Percentiles rank a stretch among this genome's conserved stretches.
Evolutionary conservation across 768 basidiomycete genomes (phyloP).

Genomic region (Mrakia frigida): DNA sequence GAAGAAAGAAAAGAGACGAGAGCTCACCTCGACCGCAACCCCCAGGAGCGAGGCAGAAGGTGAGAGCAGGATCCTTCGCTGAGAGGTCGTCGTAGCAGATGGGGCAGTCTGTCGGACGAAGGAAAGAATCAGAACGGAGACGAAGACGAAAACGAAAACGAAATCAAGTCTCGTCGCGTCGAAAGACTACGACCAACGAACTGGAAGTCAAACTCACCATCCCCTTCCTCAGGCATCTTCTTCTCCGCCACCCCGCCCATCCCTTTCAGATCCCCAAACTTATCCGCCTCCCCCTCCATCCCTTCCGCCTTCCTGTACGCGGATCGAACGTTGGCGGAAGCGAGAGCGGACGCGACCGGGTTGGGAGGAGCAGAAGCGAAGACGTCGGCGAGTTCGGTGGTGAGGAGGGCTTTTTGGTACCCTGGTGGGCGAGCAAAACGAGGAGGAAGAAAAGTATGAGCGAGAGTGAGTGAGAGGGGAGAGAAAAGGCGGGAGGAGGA

Average conservation of each 20-base stretch:
- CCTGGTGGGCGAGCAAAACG: too few relatives aligned
- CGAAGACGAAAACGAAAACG: neutral
- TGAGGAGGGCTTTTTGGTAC: conserved; percentile 18
- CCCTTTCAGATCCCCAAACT: conserved; percentile 12
- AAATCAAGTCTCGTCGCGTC: neutral
- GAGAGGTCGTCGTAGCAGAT: conserved; percentile 24
- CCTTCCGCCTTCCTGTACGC: conserved; percentile 21
- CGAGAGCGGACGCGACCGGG: conserved; percentile 14
- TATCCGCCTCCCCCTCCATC: neutral
- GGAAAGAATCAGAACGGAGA: neutral
- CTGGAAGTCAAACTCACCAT: neutral
- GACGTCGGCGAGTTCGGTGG: conserved; percentile 18
- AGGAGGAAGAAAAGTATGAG: neutral
- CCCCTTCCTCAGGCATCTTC: conserved; percentile 21
- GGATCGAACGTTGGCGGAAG: neutral
- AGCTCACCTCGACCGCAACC: conserved; percentile 20
- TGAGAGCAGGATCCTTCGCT: neutral
- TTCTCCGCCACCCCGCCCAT: conserved; percentile 5
- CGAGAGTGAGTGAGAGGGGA: neutral
- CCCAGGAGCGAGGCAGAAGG: conserved; percentile 10
- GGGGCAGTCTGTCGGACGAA: conserved; percentile 12
- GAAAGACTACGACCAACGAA: too few relatives aligned
- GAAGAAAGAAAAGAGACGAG: neutral
- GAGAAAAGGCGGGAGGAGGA: neutral
- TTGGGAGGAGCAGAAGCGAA: conserved; percentile 15